A percentile compares a stretch with the other conserved stretches of the same genome.
Evolutionary conservation across 1,139 yeast genomes (phyloP).

Genomic region (Pichia kudriavzevii): DNA sequence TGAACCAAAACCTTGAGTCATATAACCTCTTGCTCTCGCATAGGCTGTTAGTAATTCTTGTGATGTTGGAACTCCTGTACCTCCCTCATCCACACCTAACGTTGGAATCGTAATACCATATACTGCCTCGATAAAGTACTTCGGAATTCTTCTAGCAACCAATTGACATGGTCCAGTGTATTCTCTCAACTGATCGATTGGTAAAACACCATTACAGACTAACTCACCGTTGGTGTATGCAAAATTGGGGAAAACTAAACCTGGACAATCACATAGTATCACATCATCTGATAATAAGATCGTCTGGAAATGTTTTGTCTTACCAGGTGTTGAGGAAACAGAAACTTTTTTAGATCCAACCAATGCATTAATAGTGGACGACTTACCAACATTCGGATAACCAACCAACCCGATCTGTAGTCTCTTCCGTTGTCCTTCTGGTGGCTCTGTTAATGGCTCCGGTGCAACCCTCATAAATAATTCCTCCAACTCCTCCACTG

Average conservation of each 20-base stretch:
- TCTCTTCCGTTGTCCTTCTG: slow-evolving; percentile 45
- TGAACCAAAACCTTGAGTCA: slow-evolving; percentile 95
- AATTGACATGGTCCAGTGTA: slow-evolving; percentile 85
- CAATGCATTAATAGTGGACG: slow-evolving; percentile 90
- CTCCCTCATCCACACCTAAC: slow-evolving; percentile 75
- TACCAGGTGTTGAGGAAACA: slow-evolving; percentile 97
- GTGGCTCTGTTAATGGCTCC: slow-evolving; percentile 43
- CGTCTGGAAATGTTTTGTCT: slow-evolving; percentile 98
- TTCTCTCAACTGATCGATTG: slow-evolving; percentile 94
- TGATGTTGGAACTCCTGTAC: slow-evolving; percentile 81
- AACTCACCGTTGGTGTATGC: slow-evolving; percentile 95
- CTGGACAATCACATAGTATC: slow-evolving; percentile 96
- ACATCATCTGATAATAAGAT: slow-evolving; percentile 78
- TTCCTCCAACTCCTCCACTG: slow-evolving; percentile 77
- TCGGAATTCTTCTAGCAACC: slow-evolving; percentile 85
- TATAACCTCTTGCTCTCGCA: slow-evolving; percentile 94
- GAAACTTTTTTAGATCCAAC: slow-evolving; percentile 96
- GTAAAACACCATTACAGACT: slow-evolving; percentile 95
- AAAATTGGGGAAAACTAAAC: slow-evolving; percentile 96
- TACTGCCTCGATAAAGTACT: slow-evolving; percentile 78
- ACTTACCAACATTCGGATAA: slow-evolving; percentile 94
- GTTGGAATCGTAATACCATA: slow-evolving; percentile 88
- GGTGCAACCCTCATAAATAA: slow-evolving; percentile 81
- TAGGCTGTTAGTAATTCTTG: slow-evolving; percentile 85
- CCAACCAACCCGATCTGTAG: slow-evolving; percentile 95